Base-by-base conservation (phyloP, 805 yeast species). In the Ogataea siamensis region DNA sequence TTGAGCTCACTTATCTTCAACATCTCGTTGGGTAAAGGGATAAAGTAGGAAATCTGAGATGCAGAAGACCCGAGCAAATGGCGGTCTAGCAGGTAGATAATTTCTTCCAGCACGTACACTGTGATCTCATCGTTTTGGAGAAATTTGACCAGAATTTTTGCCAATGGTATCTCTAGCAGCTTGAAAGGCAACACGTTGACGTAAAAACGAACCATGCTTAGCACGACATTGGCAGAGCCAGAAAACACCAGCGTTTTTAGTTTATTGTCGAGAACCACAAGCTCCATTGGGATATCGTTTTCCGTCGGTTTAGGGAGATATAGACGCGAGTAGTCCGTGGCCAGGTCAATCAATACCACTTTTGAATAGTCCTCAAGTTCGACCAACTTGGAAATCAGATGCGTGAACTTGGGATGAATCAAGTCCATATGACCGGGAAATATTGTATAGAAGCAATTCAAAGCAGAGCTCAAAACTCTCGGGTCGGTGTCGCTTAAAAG, bases 331-430 rank as follows among this genome's bases (percentile, higher is more conserved):
- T 93, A 93, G 35, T 76, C 75, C 0, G 81, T 73, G 34, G 89
- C 64, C 4, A 85, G 49, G 32, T 84, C 85, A 14, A 87, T 63
- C 11, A 80, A 58, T 8, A 66, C 54, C 0, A 71, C 58, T 52
- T 84, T 88, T 7, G 87, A 63, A 83, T 88, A 86, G 37, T 80
- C 82, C 42, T 88, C 95, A 38, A 91, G 67, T 2, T 71, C 67
- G 0, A 53, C 47, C 18, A 77, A 45, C 21, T 69, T 59, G 1
- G 64, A 53, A 42, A 62, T 42, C 6, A 64, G 40, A 46, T 62
- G 70, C 20, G 84, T 71, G 55, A 72, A 84, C 49, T 79, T 77
- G 2, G 82, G 76, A 55, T 93, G 98, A 2, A 91, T 59, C 22
- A 84, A 58, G 2, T 76, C 83, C 58, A 83, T 71, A 28, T 73